A percentile compares a stretch with the other conserved stretches of the same genome.
These are phyloP conservation scores for Quercus glauca DNA, from an alignment of 306 rosid species.

Conservation along the genomic window DNA sequence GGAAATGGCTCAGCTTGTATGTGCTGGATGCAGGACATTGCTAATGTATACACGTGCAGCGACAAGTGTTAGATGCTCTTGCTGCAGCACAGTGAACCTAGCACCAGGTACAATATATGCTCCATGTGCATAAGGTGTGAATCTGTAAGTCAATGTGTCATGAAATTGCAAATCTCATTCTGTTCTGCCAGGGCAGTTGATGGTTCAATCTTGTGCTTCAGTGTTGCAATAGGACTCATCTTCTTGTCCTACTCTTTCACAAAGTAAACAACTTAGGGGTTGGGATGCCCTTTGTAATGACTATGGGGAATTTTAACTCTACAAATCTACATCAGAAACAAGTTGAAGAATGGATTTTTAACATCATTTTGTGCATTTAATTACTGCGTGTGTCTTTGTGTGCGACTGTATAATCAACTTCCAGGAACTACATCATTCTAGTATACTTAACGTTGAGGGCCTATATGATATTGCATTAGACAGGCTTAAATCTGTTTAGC, in stretches of 20 bases:
- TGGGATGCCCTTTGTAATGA: neutral
- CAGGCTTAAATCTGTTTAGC: too few species aligned
- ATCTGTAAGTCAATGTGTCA: neutral
- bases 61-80: constrained; percentile 94
- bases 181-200: constrained; percentile 1
- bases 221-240: neutral
- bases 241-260: neutral
- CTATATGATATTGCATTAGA: too few species aligned
- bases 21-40: constrained; percentile 97
- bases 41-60: constrained; percentile 89
- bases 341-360: neutral
- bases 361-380: neutral
- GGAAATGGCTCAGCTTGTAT: constrained; percentile 90
- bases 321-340: neutral
- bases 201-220: constrained; percentile 11
- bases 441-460: neutral
- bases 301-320: neutral
- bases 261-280: neutral
- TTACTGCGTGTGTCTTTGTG: neutral
- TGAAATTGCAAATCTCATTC: constrained; percentile 11
- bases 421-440: neutral
- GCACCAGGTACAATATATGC: constrained; percentile 63
- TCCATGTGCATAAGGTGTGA: constrained; percentile 2
- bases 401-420: neutral
- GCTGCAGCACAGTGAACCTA: constrained; percentile 87